Evolutionary conservation across 768 basidiomycete genomes (phyloP), one percentile per base, ranked within the genome.

Genomic region (Bullera alba): DNA sequence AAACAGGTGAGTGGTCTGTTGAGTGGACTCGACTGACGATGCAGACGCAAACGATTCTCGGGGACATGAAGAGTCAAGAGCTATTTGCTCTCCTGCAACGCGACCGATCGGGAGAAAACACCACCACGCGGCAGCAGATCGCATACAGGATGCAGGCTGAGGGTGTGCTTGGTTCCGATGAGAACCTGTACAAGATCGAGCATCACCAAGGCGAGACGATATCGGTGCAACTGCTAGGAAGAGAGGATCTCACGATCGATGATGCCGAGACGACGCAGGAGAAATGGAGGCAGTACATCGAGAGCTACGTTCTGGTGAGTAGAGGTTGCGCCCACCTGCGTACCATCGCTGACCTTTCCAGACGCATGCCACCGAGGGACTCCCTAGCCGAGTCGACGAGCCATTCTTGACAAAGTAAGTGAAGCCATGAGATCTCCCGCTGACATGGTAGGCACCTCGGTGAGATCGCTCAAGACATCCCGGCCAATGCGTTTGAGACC

Each of bases 21-120:
- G 26, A 36, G 46, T 42, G 19, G 4, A 22, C 12, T 6, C 28
- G 23, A 42, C 50, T 65, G 58, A 60, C 42, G 55, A 44, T 44
- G 43, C 69, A 91, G 89, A 87, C 88, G 21, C 91, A 95, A 69
- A 86, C 83, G 2, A 82, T 93, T 44, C 72, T 87, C 42, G 80
- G 81, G 27, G 93, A 97, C 69, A 77, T 79, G 75, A 87, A 85
- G 69, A 87, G 85, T 50, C 87, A 87, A 67, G 91, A 93, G 63
- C 74, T 95, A 27, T 84, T 86, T 81, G 77, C 79, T 25, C 73
- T 91, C 45, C 75, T 93, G 35, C 82, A 85, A 64, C 77, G 77
- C 48, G 80, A 81, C 43, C 82, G 86, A 54, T 74, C 51, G 21
- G 42, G 54, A 4, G 69, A 72, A 22, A 61, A 51, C 26, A 69